Evolutionary conservation across 2,329 filamentous ascomycete species (phyloP).

Genomic region (Pyricularia pennisetigena): DNA sequence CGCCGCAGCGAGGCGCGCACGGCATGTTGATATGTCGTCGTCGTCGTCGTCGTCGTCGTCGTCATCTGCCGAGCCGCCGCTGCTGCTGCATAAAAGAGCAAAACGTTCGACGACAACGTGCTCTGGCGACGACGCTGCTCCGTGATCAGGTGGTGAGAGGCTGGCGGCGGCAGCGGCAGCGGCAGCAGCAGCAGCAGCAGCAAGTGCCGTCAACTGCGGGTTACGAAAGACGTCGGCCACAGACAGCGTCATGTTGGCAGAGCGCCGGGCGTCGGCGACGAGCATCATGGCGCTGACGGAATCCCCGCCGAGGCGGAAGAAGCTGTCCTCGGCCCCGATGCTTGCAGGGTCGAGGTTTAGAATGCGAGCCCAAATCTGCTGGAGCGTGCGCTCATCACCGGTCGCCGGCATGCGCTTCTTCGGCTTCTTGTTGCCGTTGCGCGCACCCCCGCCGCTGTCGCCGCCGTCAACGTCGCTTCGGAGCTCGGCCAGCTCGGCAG

Average conservation of each 20-base stretch:
- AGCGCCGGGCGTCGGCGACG: conserved; percentile 27
- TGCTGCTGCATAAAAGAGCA: neutral
- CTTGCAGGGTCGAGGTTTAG: conserved; percentile 20
- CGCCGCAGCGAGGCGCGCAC: neutral
- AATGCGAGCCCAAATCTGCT: conserved; percentile 23
- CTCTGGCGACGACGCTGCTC: neutral
- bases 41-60: too few relatives aligned
- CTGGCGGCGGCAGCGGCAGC: too few relatives aligned
- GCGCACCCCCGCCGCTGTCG: too few relatives aligned
- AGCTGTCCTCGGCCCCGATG: conserved; percentile 32
- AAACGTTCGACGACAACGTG: neutral
- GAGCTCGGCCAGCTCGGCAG: conserved; percentile 3
- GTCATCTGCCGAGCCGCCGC: neutral
- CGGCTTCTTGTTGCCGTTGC: too few relatives aligned
- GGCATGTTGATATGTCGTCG: neutral
- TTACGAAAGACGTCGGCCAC: conserved; percentile 33
- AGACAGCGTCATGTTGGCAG: conserved; percentile 25
- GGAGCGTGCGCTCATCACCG: conserved; percentile 6
- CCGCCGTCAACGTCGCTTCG: neutral
- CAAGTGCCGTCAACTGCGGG: neutral
- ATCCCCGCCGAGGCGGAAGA: conserved; percentile 38
- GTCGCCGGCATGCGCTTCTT: conserved; percentile 2
- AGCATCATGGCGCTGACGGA: conserved; percentile 38
- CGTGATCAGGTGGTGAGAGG: neutral
- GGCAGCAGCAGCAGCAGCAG: too few relatives aligned